These are phyloP conservation scores for Globisporangium paroecandrum DNA, from an alignment of 352 stramenopile species.

Conservation along the genomic window DNA sequence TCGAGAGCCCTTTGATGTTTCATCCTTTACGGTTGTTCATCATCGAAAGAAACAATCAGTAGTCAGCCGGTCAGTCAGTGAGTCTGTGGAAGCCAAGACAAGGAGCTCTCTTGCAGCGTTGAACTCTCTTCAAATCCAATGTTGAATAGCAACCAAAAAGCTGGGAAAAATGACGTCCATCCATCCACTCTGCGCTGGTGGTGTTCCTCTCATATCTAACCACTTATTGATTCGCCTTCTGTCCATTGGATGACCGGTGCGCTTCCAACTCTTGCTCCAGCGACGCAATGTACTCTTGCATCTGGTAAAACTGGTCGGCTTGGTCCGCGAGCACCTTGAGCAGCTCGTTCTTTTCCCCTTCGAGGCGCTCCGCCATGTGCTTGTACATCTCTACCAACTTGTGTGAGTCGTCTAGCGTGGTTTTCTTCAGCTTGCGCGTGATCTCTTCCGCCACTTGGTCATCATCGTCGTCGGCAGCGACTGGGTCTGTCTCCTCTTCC, in stretches of 20 bases:
- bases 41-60: background rate
- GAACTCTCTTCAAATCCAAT: background rate
- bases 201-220: no score
- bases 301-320: constrained; percentile 66
- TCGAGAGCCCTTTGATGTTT: no score
- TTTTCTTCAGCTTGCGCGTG: constrained; percentile 19
- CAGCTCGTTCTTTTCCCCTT: constrained; percentile 72
- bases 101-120: background rate
- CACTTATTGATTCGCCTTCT: constrained; percentile 8
- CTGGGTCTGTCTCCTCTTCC: constrained; percentile 10
- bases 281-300: constrained; percentile 76
- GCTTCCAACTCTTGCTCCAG: constrained; percentile 56
- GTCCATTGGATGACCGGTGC: constrained; percentile 23
- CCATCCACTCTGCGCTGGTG: no score
- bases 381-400: constrained; percentile 84
- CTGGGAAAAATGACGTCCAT: background rate
- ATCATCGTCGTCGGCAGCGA: constrained; percentile 5
- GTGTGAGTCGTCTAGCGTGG: constrained; percentile 52
- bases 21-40: background rate
- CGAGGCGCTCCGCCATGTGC: constrained; percentile 70
- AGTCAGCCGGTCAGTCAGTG: no score
- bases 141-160: no score
- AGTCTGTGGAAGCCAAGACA: background rate
- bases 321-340: constrained; percentile 66
- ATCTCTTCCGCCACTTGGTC: constrained; percentile 6